Conservation (phyloP, 73 alveolate species). For the Paramecium sonneborni region DNA sequence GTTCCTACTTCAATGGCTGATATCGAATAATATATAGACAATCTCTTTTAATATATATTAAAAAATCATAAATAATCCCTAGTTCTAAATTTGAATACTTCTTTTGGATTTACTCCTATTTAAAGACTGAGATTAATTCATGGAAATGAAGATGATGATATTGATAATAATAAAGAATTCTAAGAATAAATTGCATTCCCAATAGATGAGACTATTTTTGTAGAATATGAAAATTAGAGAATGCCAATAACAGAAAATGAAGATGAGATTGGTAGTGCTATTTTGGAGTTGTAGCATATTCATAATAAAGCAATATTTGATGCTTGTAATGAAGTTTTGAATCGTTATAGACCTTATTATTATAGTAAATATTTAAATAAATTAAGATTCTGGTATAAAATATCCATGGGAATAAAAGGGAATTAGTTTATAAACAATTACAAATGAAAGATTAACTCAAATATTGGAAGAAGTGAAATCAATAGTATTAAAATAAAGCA, state of each 20-base stretch:
- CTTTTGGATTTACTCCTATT: slow-evolving; percentile 37
- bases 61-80: not conserved
- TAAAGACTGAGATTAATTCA: slow-evolving; percentile 5
- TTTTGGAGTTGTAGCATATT: slow-evolving; percentile 69
- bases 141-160: slow-evolving; percentile 56
- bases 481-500: slow-evolving; percentile 39
- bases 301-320: slow-evolving; percentile 84
- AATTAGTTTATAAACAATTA: not conserved
- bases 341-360: slow-evolving; percentile 74
- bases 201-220: not conserved
- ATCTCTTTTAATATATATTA: not conserved
- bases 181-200: not conserved
- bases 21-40: not conserved
- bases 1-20: not conserved
- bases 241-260: not conserved
- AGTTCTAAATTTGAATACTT: not conserved
- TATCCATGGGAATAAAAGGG: slow-evolving; percentile 57
- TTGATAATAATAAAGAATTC: not conserved
- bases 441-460: not conserved
- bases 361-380: not conserved
- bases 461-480: slow-evolving; percentile 14
- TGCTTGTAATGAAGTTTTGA: slow-evolving; percentile 78
- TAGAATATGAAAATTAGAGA: slow-evolving; percentile 7
- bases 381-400: slow-evolving; percentile 54
- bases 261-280: not conserved